Base-by-base conservation (phyloP, 768 basidiomycete species). In the Leucocoprinus birnbaumii region DNA sequence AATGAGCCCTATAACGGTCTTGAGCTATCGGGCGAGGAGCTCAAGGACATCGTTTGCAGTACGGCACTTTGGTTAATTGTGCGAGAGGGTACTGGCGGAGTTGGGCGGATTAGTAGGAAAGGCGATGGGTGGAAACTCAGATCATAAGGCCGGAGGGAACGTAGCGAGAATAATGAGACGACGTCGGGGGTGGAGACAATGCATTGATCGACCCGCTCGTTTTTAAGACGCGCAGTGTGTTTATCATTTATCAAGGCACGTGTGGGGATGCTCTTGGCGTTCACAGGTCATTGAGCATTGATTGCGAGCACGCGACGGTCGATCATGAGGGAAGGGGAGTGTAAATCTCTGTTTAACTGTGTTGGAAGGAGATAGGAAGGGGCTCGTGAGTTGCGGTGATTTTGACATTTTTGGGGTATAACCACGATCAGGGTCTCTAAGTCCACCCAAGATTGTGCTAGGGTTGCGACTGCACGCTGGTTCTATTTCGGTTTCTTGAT, bases 1-100 rank as follows among this genome's bases (percentile, higher is more conserved):
- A 35, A 59, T 25, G 63, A 63, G 35, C 63, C 66, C 35, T 73
- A 71, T 55, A 53, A 51, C 19, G 85, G 83, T 25, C 68, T 91
- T 40, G 71, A 83, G 27, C 70, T 98, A 48, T 90, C 84, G 1
- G 92, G 91, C 44, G 94, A 96, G 71, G 92, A 95, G 69, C 86
- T 97, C 70, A 95, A 97, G 72, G 95, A 98, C 71, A 78, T 91
- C 16, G 84, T 96, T 54, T 91, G 87, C 61, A 86, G 84, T 38
- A 96, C 91, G 0, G 90, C 85, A 3, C 73, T 97, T 68, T 98
- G 94, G 94, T 70, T 98, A 49, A 87, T 94, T 18, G 93, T 95
- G 2, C 77, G 95, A 47, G 94, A 98, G 68, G 86, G 86, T n/a
- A 91, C 96, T 67, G 92, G 92, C 1, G 94, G 94, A 2, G 80